Conservation (phyloP, 1,139 yeast species). For the Arxiozyma heterogenica region DNA sequence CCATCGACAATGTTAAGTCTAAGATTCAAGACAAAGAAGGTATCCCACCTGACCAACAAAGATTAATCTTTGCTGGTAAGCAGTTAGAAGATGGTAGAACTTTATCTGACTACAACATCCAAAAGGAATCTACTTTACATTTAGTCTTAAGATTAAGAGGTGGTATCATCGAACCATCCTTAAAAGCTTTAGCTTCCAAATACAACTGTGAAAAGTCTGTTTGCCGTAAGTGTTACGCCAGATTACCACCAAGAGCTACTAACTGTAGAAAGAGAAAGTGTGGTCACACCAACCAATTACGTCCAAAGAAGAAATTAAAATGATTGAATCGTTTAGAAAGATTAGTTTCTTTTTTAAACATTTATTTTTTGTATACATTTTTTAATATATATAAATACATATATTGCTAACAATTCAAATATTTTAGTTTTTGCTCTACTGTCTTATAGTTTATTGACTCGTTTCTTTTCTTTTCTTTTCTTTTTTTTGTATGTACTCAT, state of each 20-base stretch:
- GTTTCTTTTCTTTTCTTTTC: no score
- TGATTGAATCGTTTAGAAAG: constrained; percentile 39
- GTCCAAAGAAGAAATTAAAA: constrained; percentile 99
- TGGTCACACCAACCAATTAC: constrained; percentile 99
- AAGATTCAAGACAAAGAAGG: constrained; percentile 94
- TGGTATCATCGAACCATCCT: constrained; percentile 98
- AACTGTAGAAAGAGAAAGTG: constrained; percentile 99
- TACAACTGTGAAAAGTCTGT: constrained; percentile 99
- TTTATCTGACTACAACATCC: constrained; percentile 88
- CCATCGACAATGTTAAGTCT: constrained; percentile 88
- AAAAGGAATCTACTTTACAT: constrained; percentile 85
- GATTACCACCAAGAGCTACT: constrained; percentile 99
- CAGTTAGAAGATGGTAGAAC: constrained; percentile 93
- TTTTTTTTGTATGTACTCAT: no score
- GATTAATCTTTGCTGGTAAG: constrained; percentile 89
- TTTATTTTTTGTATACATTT: constrained; percentile 1
- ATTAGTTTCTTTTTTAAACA: neutral
- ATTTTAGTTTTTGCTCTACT: neutral
- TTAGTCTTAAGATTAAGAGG: constrained; percentile 88
- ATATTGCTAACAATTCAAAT: neutral
- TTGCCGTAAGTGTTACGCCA: constrained; percentile 99
- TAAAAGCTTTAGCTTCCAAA: constrained; percentile 97
- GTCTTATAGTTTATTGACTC: no score
- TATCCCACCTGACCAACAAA: constrained; percentile 91
- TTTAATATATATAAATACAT: neutral